phyloP scores from a whole-genome alignment of 2,329 filamentous ascomycete species.

The Alternaria solani region DNA sequence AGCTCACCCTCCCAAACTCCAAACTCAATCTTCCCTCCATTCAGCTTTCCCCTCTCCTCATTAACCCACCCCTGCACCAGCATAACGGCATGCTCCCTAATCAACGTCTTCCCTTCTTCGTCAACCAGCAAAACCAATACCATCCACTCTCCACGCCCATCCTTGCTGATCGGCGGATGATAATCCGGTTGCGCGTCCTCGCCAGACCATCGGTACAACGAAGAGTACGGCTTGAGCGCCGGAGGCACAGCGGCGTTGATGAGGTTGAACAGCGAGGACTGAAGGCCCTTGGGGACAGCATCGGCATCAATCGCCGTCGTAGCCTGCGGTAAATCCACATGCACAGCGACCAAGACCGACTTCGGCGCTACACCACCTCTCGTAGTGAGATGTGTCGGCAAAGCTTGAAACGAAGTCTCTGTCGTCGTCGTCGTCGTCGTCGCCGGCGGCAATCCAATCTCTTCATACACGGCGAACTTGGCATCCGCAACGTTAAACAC shows the following conservation, averaged over 20 bases:
- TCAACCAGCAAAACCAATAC: conserved; percentile 12
- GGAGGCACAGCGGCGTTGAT: conserved; percentile 1
- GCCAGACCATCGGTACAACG: conserved; percentile 19
- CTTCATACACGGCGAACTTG: conserved; percentile 5
- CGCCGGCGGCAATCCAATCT: background rate
- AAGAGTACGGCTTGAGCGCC: conserved; percentile 2
- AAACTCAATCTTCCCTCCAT: background rate
- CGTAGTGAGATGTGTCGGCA: background rate
- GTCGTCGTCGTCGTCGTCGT: too few species aligned
- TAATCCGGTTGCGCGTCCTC: conserved; percentile 22
- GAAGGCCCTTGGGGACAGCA: background rate
- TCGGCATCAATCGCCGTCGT: background rate
- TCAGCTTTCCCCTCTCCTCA: background rate
- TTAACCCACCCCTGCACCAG: conserved; percentile 11
- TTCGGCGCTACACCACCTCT: background rate
- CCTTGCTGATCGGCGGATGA: conserved; percentile 22
- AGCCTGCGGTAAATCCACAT: background rate
- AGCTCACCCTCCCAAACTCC: conserved; percentile 12
- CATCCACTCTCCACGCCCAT: conserved; percentile 20
- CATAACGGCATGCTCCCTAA: conserved; percentile 5
- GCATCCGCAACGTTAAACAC: conserved; percentile 9
- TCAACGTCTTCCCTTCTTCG: conserved; percentile 4
- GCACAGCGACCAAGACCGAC: background rate
- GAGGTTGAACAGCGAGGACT: background rate
- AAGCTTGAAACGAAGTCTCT: background rate